Evolutionary conservation across 768 basidiomycete genomes (phyloP).

Genomic region (Tulasnella sp.): DNA sequence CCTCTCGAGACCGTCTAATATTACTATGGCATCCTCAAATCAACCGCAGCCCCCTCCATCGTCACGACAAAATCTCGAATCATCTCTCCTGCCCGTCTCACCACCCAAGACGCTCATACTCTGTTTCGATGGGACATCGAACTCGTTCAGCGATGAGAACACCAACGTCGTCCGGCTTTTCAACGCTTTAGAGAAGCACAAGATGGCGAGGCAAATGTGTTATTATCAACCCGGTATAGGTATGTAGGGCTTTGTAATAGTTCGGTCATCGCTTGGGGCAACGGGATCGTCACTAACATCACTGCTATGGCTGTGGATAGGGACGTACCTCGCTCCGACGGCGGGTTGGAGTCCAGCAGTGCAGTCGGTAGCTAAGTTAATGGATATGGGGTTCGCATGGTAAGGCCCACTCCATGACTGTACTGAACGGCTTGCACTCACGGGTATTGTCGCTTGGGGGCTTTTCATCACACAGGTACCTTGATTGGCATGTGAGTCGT

Average conservation of each 20-base stretch:
- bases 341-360: conserved; percentile 55
- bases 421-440: background rate
- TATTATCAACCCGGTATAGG: conserved; percentile 55
- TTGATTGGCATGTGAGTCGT: conserved; percentile 51
- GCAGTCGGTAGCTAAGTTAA: conserved; percentile 53
- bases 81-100: too few species aligned
- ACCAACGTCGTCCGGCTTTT: conserved; percentile 72
- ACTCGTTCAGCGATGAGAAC: conserved; percentile 37
- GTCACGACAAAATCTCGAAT: background rate
- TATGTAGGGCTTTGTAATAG: background rate
- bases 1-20: background rate
- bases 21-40: background rate
- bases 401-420: conserved; percentile 32
- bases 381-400: conserved; percentile 73
- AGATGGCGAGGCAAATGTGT: conserved; percentile 50
- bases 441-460: background rate
- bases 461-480: conserved; percentile 46
- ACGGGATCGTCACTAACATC: conserved; percentile 39
- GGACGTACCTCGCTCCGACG: conserved; percentile 56
- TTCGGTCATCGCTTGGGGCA: too few species aligned
- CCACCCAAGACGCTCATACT: conserved; percentile 48
- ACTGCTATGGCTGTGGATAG: conserved; percentile 31
- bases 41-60: background rate
- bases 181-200: conserved; percentile 59
- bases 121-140: conserved; percentile 64